Evolutionary conservation across 805 yeast genomes (phyloP).

Genomic region (Naumovozyma castellii): DNA sequence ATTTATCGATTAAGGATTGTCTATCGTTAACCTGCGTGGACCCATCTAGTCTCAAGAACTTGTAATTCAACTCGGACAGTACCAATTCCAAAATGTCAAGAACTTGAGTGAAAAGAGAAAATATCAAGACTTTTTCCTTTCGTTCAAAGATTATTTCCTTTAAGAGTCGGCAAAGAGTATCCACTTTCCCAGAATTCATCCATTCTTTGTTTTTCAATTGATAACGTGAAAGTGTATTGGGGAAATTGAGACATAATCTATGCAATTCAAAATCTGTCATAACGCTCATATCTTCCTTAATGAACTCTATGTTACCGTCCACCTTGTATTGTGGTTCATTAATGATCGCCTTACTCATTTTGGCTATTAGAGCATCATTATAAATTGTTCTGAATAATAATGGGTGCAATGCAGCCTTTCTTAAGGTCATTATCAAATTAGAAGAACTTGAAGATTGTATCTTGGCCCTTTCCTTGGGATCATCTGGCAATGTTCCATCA

Average conservation of each 20-base stretch:
- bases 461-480: constrained; percentile 27
- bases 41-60: constrained; percentile 87
- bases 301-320: constrained; percentile 67
- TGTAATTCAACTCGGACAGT: constrained; percentile 50
- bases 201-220: constrained; percentile 46
- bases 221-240: constrained; percentile 48
- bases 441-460: constrained; percentile 32
- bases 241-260: constrained; percentile 61
- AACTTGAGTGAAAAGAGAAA: constrained; percentile 88
- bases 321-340: constrained; percentile 62
- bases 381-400: constrained; percentile 64
- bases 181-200: constrained; percentile 67
- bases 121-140: constrained; percentile 64
- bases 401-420: constrained; percentile 93
- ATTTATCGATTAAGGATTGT: constrained; percentile 83
- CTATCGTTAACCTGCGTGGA: constrained; percentile 85
- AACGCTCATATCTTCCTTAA: constrained; percentile 87
- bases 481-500: constrained; percentile 15
- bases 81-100: constrained; percentile 79
- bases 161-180: constrained; percentile 47
- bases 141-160: constrained; percentile 40
- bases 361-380: constrained; percentile 41
- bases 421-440: constrained; percentile 75
- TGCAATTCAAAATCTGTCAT: constrained; percentile 90
- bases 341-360: constrained; percentile 75